Evolutionary conservation across 441 rosid species (phyloP).

Genomic region (Breynia disticha): DNA sequence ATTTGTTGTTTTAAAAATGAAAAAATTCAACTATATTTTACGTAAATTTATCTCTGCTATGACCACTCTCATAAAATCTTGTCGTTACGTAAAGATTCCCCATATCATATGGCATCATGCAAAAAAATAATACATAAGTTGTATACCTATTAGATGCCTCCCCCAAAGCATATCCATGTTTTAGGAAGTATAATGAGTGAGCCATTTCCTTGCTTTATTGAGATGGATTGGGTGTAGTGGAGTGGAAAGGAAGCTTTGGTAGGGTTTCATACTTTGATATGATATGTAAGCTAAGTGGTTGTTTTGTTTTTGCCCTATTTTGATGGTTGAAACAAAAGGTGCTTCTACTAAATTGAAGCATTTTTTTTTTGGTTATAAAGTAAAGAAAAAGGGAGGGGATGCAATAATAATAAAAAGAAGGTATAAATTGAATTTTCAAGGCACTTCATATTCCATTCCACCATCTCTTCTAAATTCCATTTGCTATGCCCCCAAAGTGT

Average conservation of each 20-base stretch:
- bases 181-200: slow-evolving; percentile 6
- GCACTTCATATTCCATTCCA: slow-evolving; percentile 17
- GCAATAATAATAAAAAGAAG: neutral
- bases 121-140: too few relatives aligned
- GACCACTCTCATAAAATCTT: too few relatives aligned
- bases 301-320: slow-evolving; percentile 6
- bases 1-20: too few relatives aligned
- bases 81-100: too few relatives aligned
- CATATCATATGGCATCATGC: too few relatives aligned
- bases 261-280: neutral
- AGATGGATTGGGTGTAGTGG: slow-evolving; percentile 22
- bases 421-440: slow-evolving; percentile 1
- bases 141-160: slow-evolving; percentile 1
- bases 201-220: slow-evolving; percentile 5
- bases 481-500: neutral
- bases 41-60: too few relatives aligned
- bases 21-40: too few relatives aligned
- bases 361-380: slow-evolving; percentile 5
- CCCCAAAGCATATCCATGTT: slow-evolving; percentile 6
- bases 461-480: neutral
- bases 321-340: slow-evolving; percentile 17
- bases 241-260: slow-evolving; percentile 16
- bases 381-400: slow-evolving; percentile 4
- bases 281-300: slow-evolving; percentile 3
- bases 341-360: neutral